A percentile compares a stretch with the other conserved stretches of the same genome.
Conservation (phyloP, 164 flowering plant species). For the Amborella trichopoda region DNA sequence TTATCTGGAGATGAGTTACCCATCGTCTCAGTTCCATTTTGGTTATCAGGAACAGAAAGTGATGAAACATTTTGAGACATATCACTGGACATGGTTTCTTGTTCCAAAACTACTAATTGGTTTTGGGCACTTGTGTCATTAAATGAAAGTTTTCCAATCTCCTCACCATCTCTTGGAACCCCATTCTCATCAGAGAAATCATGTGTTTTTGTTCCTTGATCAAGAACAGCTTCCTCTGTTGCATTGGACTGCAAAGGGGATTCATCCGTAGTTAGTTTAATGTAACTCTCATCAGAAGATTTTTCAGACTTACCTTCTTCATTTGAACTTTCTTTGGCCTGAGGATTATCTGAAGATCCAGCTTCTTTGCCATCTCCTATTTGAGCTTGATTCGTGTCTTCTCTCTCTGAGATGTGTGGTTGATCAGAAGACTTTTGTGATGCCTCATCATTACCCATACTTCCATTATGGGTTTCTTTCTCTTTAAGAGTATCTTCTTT, state of each 20-base stretch:
- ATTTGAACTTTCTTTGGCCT: no score
- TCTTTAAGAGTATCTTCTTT: background rate
- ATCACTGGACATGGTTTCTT: no score
- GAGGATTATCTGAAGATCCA: background rate
- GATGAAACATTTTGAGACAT: background rate
- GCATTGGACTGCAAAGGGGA: background rate
- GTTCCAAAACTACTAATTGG: background rate
- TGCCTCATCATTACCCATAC: background rate
- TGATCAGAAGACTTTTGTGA: background rate
- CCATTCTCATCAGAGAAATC: constrained; percentile 4
- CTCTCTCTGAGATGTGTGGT: background rate
- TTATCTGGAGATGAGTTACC: background rate
- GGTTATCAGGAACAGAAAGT: background rate
- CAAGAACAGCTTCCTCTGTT: background rate
- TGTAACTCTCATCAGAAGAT: background rate
- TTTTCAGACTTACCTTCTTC: no score
- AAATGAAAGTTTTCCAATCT: background rate
- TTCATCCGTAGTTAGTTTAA: background rate
- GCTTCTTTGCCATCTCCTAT: background rate
- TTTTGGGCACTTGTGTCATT: background rate
- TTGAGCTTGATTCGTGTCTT: background rate
- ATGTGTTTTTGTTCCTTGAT: background rate
- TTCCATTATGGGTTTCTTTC: background rate
- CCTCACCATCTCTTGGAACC: background rate
- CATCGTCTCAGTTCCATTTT: background rate